Evolutionary conservation across 768 basidiomycete genomes (phyloP), one percentile per base, ranked within the genome.

Genomic region (Cystobasidium tubakii): DNA sequence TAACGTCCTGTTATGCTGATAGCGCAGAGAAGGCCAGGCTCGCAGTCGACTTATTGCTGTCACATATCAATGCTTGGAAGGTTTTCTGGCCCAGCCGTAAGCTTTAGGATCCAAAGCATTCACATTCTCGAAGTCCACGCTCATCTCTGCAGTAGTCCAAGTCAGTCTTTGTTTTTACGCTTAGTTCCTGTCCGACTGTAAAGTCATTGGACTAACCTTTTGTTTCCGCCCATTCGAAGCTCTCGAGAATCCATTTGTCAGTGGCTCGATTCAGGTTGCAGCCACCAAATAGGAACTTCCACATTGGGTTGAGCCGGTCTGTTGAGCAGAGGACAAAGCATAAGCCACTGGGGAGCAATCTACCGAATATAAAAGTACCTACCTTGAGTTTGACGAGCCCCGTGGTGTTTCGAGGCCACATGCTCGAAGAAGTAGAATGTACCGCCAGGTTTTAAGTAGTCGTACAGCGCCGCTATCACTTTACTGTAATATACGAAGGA

Each of bases 391-490:
- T 60, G 27, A 15, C 69, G 69, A 27, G 69, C 27, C 3, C 33
- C 21, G 1, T 23, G 23, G 21, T 71, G n/a, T 19, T 71, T 55
- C 25, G 69, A 71, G 17, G 69, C 69, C 2, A 71, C 69, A 44
- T 71, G 69, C 29, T 71, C 69, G 54, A 71, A 71, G 69, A 57
- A 71, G n/a, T 42, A 42, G 42, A 71, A 71, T 31, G 33, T 36
- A 29, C 69, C 69, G 33, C 69, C 69, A 1, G 69, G 69, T 39
- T 71, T 71, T 25, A 71, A 13, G 55, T 71, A 71, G 10, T 71
- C 69, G 34, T 71, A 71, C 6, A 71, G 39, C n/a, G 69, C 69
- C 23, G 69, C 54, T 39, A 71, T 71, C 31, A 71, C 69, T n/a
- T 55, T 36, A 7, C 69, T 71, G 67, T 3, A 25, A 27, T 53